Evolutionary conservation across 495 filamentous ascomycete species (phyloP).

Genomic region (Aspergillus cristatus): DNA sequence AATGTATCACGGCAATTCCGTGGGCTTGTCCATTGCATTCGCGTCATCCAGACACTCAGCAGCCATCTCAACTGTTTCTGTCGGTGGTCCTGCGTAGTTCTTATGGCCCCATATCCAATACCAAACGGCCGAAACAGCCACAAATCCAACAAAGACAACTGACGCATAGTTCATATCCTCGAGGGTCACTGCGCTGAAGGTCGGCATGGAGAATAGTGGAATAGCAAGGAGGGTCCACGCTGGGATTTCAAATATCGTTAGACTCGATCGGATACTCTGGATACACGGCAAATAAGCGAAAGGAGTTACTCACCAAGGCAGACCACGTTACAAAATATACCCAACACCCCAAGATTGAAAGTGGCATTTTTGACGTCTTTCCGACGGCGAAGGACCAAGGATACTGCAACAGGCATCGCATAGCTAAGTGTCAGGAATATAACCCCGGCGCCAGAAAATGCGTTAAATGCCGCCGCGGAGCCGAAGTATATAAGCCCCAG

Average conservation of each 20-base stretch:
- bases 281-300: too few species aligned
- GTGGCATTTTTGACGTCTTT: constrained; percentile 32
- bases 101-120: constrained; percentile 52
- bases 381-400: constrained; percentile 34
- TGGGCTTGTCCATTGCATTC: too few species aligned
- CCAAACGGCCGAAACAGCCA: constrained; percentile 43
- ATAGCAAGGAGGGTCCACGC: constrained; percentile 49
- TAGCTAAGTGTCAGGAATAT: constrained; percentile 47
- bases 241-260: constrained; percentile 9
- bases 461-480: constrained; percentile 45
- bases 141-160: constrained; percentile 48
- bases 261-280: too few species aligned
- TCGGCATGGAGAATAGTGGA: constrained; percentile 40
- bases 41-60: too few species aligned
- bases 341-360: constrained; percentile 47
- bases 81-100: constrained; percentile 19
- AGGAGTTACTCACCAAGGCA: constrained; percentile 38
- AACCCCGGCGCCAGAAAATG: constrained; percentile 49
- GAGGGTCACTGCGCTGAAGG: constrained; percentile 21
- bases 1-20: too few species aligned
- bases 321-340: constrained; percentile 44
- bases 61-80: too few species aligned
- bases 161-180: constrained; percentile 45
- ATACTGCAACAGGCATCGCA: constrained; percentile 41
- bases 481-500: constrained; percentile 50